Evolutionary conservation across 2,329 filamentous ascomycete species (phyloP), one percentile per base, ranked within the genome.

Genomic region (Aspergillus sergii): DNA sequence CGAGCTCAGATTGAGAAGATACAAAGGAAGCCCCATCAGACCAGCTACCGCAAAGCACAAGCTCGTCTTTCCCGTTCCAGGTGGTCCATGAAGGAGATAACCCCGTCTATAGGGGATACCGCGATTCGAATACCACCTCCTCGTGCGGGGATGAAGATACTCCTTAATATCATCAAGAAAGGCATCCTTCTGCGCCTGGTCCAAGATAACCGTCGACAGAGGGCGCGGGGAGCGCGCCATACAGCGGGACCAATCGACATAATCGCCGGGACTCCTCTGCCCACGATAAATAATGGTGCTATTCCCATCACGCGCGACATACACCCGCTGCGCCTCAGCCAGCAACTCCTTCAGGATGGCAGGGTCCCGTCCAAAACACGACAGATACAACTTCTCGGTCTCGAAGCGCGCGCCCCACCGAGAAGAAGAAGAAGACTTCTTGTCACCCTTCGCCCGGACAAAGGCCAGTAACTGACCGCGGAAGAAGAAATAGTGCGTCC

Each of bases 51-150:
- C 90, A 48, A 92, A 84, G 66, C 86, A 89, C 1, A 93, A 82
- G 53, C 88, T 91, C 51, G 88, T 91, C 77, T 94, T 95, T 16
- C 92, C 91, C 0, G 91, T 94, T 0, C 92, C 91, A 0, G 91
- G 91, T 0, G 92, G 91, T 0, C 93, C 93, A 67, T 94, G 83
- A 19, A 96, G 87, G 0, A 96, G 85, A 71, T 95, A 96, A 0
- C 93, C 93, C 5, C 93, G 85, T 16, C 93, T 86, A 74, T 96
- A 96, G 0, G 93, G 93, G 34, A 96, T 94, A 0, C 93, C 93
- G 8, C 92, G 85, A 68, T 92, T 90, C 0, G 89, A 73, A 55
- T 97, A 96, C 92, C 92, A 96, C n/a, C 88, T 66, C 2, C 81
- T 78, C 19, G 80, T 84, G 4, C 77, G 72, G 0, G 84, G 85